Evolutionary conservation across 2,329 filamentous ascomycete species (phyloP).

Genomic region (Epichloe scottii): DNA sequence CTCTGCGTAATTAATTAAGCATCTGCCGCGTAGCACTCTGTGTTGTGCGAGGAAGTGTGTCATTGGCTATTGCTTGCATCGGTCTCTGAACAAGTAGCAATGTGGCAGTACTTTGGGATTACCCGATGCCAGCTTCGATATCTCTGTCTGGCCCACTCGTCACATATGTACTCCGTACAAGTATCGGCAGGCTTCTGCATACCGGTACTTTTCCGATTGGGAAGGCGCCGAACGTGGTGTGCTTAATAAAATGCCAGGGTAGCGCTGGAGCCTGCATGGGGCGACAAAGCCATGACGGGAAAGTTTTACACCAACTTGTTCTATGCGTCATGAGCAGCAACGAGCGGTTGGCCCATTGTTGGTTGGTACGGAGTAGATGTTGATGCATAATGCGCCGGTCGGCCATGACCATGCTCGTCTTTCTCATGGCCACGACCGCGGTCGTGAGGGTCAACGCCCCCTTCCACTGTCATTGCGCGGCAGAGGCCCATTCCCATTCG

Average conservation of each 20-base stretch:
- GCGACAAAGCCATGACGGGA: no score
- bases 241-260: no score
- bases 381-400: not conserved
- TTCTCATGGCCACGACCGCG: not conserved
- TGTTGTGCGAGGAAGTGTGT: not conserved
- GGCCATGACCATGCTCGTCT: not conserved
- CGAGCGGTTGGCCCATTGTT: not conserved
- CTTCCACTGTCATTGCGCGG: not conserved
- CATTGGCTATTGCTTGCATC: no score
- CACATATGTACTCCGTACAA: not conserved
- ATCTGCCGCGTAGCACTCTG: not conserved
- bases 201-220: constrained; percentile 3
- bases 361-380: not conserved
- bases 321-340: no score
- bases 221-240: constrained; percentile 6
- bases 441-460: not conserved
- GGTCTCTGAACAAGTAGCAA: no score
- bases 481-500: not conserved
- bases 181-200: not conserved
- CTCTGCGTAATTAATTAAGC: not conserved
- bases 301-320: no score
- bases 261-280: no score
- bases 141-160: not conserved
- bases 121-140: not conserved
- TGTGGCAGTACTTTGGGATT: not conserved